phyloP scores from a whole-genome alignment of 2,329 filamentous ascomycete genomes.

The Ceratocystiopsis brevicomis region DNA sequence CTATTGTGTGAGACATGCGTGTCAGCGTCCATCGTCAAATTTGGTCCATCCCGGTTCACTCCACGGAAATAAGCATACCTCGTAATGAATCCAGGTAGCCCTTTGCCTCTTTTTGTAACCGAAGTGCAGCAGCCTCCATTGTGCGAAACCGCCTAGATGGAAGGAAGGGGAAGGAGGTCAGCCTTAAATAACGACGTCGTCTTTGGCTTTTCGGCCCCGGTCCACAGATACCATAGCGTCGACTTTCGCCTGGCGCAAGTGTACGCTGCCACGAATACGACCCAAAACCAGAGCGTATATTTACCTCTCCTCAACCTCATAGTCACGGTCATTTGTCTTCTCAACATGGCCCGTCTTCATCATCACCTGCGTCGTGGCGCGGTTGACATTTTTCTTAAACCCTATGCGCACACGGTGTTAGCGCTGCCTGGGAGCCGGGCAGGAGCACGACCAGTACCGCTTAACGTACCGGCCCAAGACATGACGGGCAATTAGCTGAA shows the following conservation, averaged over 20 bases:
- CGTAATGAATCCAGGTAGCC: constrained; percentile 91
- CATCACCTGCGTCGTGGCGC: constrained; percentile 98
- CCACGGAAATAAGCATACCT: constrained; percentile 30
- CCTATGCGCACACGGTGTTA: constrained; percentile 22
- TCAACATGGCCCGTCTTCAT: constrained; percentile 99
- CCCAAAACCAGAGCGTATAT: not conserved
- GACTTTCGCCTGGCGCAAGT: too few relatives aligned
- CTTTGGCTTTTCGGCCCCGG: not conserved
- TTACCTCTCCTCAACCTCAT: constrained; percentile 88
- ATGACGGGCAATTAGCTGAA: constrained; percentile 15
- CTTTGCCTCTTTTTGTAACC: constrained; percentile 93
- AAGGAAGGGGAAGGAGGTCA: not conserved
- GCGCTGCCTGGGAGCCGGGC: too few relatives aligned
- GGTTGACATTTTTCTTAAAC: constrained; percentile 94
- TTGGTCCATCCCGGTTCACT: not conserved
- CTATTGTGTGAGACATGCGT: constrained; percentile 27
- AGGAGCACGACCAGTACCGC: too few relatives aligned
- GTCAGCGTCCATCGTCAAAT: not conserved
- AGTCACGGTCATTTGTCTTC: constrained; percentile 95
- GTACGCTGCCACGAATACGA: too few relatives aligned
- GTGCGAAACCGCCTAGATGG: constrained; percentile 67
- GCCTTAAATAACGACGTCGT: not conserved
- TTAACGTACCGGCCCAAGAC: constrained; percentile 27
- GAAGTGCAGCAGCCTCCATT: constrained; percentile 84
- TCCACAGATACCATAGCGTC: too few relatives aligned